Percentiles rank a stretch among this genome's conserved stretches.
Evolutionary conservation across 2,329 filamentous ascomycete species (phyloP).

Genomic region (Stemphylium vesicarium): DNA sequence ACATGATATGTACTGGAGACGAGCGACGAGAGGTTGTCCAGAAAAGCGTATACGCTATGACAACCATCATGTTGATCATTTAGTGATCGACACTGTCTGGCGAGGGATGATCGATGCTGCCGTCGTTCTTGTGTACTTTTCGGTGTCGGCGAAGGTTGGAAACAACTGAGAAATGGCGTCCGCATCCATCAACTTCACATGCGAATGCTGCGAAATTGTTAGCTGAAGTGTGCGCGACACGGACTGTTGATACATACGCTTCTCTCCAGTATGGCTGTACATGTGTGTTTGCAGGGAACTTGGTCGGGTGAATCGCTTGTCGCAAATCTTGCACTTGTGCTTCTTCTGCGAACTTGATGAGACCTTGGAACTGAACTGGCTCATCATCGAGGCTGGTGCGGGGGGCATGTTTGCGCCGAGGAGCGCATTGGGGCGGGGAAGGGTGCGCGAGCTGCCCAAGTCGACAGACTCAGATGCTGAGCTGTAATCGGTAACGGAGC

Average conservation of each 20-base stretch:
- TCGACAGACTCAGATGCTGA: constrained; percentile 87
- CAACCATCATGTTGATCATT: constrained; percentile 27
- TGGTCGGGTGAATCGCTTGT: constrained; percentile 94
- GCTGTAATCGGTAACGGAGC: constrained; percentile 90
- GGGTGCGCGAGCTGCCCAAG: constrained; percentile 77
- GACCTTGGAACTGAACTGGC: constrained; percentile 95
- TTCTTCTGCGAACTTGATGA: constrained; percentile 97
- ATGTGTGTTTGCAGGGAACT: constrained; percentile 96
- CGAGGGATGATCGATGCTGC: constrained; percentile 53
- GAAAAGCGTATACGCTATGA: constrained; percentile 6
- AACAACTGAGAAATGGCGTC: constrained; percentile 94
- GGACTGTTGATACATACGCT: constrained; percentile 71
- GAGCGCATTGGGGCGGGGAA: constrained; percentile 77
- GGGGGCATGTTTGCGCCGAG: constrained; percentile 70
- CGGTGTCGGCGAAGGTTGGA: constrained; percentile 93
- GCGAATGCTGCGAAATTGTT: constrained; percentile 72
- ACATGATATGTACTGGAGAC: constrained; percentile 21
- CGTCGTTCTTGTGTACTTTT: constrained; percentile 89
- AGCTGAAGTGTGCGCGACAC: neutral
- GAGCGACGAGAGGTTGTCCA: neutral
- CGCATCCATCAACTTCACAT: constrained; percentile 93
- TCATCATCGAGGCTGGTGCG: constrained; percentile 96
- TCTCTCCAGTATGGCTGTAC: constrained; percentile 98
- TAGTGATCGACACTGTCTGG: constrained; percentile 52
- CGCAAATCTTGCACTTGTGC: constrained; percentile 99